Evolutionary conservation across 495 filamentous ascomycete species (phyloP), one percentile per base, ranked within the genome.

Genomic region (Durotheca rogersii): DNA sequence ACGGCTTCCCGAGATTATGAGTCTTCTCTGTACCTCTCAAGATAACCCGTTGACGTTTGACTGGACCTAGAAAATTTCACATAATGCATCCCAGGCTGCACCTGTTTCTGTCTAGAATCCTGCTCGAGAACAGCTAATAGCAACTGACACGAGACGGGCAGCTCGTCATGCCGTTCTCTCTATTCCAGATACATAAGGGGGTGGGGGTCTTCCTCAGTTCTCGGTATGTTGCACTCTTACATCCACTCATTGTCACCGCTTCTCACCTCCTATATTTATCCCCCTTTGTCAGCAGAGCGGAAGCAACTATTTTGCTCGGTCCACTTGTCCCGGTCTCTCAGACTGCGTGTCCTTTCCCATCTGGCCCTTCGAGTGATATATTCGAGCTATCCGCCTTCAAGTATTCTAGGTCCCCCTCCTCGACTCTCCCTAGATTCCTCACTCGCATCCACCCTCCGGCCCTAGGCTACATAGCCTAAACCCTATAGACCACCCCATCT

Each of bases 21-120:
- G 45, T 46, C 14, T 32, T 25, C 42, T 44, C 38, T 54, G 43
- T 47, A 15, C 33, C 35, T 47, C 41, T 50, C 45, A 32, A 58
- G 58, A 62, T 62, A 62, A 55, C 58, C 47, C 41, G 50, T 58
- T 50, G 49, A 46, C 34, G 41, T 51, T 47, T 62, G 50, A 62
- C 58, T 62, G 58, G 58, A 30, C 27, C 44, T 53, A 48, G 53
- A 27, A 60, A 43, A 60, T 47, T 48, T 44, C 42, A 42, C 15
- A 56, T 9, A 47, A 40, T 48, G 32, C 46, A 51, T 32, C 29
- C 16, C 35, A 32, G 38, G 34, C 23, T 18, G n/a, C 27, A 10
- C 18, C 15, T 17, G 38, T 31, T 50, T 40, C 46, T 33, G 40
- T 35, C 29, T 25, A 59, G 41, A 41, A 46, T 53, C 29, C 41